Base-by-base conservation (phyloP, 2,329 filamentous ascomycete species). In the Bimuria novae-zelandiae region DNA sequence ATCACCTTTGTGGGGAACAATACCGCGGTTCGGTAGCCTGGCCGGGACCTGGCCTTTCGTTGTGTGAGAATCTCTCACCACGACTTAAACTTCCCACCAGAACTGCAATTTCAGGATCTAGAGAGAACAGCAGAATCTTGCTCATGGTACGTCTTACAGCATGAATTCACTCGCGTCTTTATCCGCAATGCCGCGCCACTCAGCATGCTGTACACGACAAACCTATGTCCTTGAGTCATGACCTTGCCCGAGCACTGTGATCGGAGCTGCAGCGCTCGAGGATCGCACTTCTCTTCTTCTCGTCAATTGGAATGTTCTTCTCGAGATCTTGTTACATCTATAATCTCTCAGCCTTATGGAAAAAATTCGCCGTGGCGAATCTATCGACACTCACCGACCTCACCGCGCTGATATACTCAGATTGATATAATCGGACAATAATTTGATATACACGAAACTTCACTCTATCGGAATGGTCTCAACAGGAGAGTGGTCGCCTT, bases 401-500 rank as follows among this genome's bases (percentile, higher is more conserved):
- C n/a, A 33, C 7, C 12, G 12, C 4, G 30, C 30, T 33, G n/a
- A 33, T 4, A 33, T 16, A 12, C 30, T 33, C 12, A 33, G 30
- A 5, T 33, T 33, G 5, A 33, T 33, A 33, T 33, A 6, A 33
- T 5, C 30, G n/a, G n/a, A n/a, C n/a, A n/a, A n/a, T n/a, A n/a
- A n/a, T n/a, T n/a, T n/a, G n/a, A n/a, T n/a, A n/a, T n/a, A n/a
- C n/a, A n/a, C n/a, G n/a, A n/a, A n/a, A n/a, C 30, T 33, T 27
- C 19, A 21, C 21, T 21, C 29, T 12, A 23, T 19, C 36, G 33
- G 11, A 29, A 54, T 54, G 52, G 35, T 27, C 12, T 51, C 52
- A 22, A 6, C n/a, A 33, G 27, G 12, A 32, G 48, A 52, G 17
- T 55, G 53, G 53, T 55, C 53, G 25, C 53, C 53, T 3, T 44